These are phyloP conservation scores for Vitis hybrid DNA, from an alignment of 177 flowering plant species.

Conservation along the genomic window DNA sequence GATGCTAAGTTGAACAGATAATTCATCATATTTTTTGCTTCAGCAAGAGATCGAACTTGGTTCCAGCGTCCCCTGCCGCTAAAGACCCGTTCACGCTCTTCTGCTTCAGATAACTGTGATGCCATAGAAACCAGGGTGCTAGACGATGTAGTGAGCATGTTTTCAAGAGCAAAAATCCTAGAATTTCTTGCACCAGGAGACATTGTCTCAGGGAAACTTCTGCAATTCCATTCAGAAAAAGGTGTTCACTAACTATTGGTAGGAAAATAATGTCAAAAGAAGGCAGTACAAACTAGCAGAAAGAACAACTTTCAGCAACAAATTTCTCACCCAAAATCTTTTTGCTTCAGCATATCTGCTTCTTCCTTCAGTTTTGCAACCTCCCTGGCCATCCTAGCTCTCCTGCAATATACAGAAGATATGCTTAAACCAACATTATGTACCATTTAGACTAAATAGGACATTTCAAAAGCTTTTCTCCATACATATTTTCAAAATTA, in stretches of 20 bases:
- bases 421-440: neutral
- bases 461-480: neutral
- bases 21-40: slow-evolving; percentile 88
- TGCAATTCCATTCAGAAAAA: slow-evolving; percentile 23
- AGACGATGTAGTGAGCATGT: slow-evolving; percentile 91
- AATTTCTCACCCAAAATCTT: slow-evolving; percentile 40
- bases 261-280: neutral
- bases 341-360: slow-evolving; percentile 42
- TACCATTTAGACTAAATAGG: too few relatives aligned
- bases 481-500: neutral
- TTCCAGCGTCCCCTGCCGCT: slow-evolving; percentile 97
- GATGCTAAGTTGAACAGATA: slow-evolving; percentile 77
- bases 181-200: slow-evolving; percentile 99
- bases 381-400: slow-evolving; percentile 82
- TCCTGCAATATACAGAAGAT: slow-evolving; percentile 38
- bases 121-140: slow-evolving; percentile 92
- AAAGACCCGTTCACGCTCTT: slow-evolving; percentile 86
- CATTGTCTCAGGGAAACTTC: slow-evolving; percentile 54
- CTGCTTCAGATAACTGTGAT: slow-evolving; percentile 95
- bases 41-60: slow-evolving; percentile 87
- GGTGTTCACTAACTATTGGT: neutral
- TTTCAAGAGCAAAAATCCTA: slow-evolving; percentile 92
- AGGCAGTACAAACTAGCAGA: neutral
- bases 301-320: neutral
- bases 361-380: slow-evolving; percentile 69